Base-by-base conservation (phyloP, 441 rosid species). In the Pelargonium cotyledonis region DNA sequence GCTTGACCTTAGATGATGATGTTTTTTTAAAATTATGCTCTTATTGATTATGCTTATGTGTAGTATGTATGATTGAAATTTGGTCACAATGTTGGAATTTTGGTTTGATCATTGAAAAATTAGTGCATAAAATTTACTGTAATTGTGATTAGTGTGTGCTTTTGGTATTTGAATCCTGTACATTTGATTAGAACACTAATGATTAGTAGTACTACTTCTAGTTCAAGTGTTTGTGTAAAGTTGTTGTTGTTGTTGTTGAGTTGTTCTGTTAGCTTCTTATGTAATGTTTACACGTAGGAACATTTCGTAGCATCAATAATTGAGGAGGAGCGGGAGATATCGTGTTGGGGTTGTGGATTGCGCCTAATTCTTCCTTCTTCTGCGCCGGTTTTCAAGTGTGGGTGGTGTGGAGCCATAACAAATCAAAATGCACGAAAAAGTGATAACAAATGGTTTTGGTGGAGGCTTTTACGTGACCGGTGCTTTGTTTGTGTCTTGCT, bases 381-480 rank as follows among this genome's bases (percentile, higher is more conserved):
- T 14, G 72, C 91, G 0, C 87, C 87, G 66, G 63, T 86, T 81
- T 91, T 94, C 72, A 91, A 89, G 77, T 94, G 97, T 66, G 92
- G 92, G 41, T 94, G 97, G 98, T 94, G 98, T 80, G 98, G 97
- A 76, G 98, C 98, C 47, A 80, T 94, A 71, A 89, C 98, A 6
- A 82, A 80, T 75, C 85, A 80, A 69, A 83, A 82, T 40, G 72
- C 80, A 6, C 65, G 51, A 68, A 82, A 80, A 73, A 81, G 71
- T 19, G 85, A 82, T 69, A 80, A 84, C 80, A 81, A 83, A 72
- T 68, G 53, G 47, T 80, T 82, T 70, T 70, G 86, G 81, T 84
- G 95, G 89, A 91, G 90, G 80, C 86, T 85, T 66, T 15, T 86
- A 77, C 90, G 90, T 76, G 98, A 94, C 83, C 88, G 88, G 26